A percentile compares a stretch with the other conserved stretches of the same genome.
phyloP scores from a whole-genome alignment of 2,329 filamentous ascomycete genomes.

The Fusarium sp. region DNA sequence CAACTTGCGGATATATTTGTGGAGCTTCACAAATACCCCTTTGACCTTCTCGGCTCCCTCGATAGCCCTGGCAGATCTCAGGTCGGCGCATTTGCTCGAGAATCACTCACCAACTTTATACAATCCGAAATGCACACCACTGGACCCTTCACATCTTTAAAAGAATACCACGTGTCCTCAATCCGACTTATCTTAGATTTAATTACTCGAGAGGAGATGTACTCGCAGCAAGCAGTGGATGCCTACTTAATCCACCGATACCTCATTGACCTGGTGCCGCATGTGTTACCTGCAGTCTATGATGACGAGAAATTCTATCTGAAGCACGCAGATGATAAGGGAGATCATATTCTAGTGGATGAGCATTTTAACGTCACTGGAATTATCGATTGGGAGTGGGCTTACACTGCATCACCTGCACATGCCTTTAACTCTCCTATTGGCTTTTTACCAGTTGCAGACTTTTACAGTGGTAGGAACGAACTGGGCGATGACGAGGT shows the following conservation, averaged over 20 bases:
- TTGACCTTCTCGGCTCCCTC: conserved; percentile 52
- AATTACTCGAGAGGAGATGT: conserved; percentile 52
- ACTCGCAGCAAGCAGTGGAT: conserved; percentile 48
- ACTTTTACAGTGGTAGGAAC: conserved; percentile 54
- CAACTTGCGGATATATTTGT: conserved; percentile 55
- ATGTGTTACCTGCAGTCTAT: conserved; percentile 33
- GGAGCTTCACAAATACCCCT: conserved; percentile 52
- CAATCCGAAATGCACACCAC: conserved; percentile 44
- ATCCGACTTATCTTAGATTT: conserved; percentile 52
- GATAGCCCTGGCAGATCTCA: conserved; percentile 41
- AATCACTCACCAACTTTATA: conserved; percentile 52
- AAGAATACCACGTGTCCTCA: conserved; percentile 51
- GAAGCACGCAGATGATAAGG: conserved; percentile 58
- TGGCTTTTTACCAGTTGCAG: conserved; percentile 53
- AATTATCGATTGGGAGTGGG: conserved; percentile 59
- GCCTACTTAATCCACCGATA: conserved; percentile 56
- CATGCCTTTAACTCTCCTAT: conserved; percentile 57
- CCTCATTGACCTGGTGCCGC: conserved; percentile 53
- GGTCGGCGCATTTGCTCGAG: conserved; percentile 53
- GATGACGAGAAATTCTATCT: conserved; percentile 54
- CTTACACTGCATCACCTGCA: conserved; percentile 50
- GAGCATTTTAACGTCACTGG: conserved; percentile 59
- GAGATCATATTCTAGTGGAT: conserved; percentile 60
- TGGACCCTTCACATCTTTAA: conserved; percentile 51
- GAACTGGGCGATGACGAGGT: conserved; percentile 53